These are phyloP conservation scores for Clitocybe nebularis DNA, from an alignment of 1,284 basidiomycete species.

Conservation along the genomic window DNA sequence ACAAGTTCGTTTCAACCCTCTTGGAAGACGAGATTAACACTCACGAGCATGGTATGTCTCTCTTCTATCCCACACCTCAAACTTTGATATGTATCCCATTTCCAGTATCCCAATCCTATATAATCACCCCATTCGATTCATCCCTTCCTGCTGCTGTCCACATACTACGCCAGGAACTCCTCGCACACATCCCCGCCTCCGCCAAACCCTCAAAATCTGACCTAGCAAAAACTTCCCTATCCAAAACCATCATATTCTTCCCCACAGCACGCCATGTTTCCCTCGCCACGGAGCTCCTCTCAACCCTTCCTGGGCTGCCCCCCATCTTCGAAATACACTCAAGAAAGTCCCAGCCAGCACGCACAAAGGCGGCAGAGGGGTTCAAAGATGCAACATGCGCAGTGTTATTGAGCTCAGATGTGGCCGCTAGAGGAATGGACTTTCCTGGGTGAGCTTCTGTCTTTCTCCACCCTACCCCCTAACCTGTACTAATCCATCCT, in stretches of 20 bases:
- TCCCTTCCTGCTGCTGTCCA: slow-evolving; percentile 40
- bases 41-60: slow-evolving; percentile 52
- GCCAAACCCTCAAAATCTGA: not conserved
- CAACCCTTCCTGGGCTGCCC: slow-evolving; percentile 28
- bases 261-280: slow-evolving; percentile 66
- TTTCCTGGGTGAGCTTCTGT: slow-evolving; percentile 60
- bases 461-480: not conserved
- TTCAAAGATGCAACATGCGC: slow-evolving; percentile 49
- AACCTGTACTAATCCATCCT: not conserved
- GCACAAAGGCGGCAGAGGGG: slow-evolving; percentile 44
- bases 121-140: slow-evolving; percentile 40
- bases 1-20: slow-evolving; percentile 63
- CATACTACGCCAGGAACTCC: slow-evolving; percentile 30
- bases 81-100: not conserved
- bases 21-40: slow-evolving; percentile 59
- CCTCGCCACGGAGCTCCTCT: slow-evolving; percentile 48
- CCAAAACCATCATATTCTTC: slow-evolving; percentile 57
- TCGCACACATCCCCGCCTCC: slow-evolving; percentile 16
- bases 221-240: slow-evolving; percentile 14
- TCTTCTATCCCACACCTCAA: not conserved
- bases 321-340: slow-evolving; percentile 46
- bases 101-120: slow-evolving; percentile 47
- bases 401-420: slow-evolving; percentile 82
- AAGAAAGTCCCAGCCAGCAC: slow-evolving; percentile 38
- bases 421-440: slow-evolving; percentile 89